Evolutionary conservation across 176 grass and related monocot species (phyloP), one percentile per base, ranked within the genome.

Genomic region (Triticum turgidum): DNA sequence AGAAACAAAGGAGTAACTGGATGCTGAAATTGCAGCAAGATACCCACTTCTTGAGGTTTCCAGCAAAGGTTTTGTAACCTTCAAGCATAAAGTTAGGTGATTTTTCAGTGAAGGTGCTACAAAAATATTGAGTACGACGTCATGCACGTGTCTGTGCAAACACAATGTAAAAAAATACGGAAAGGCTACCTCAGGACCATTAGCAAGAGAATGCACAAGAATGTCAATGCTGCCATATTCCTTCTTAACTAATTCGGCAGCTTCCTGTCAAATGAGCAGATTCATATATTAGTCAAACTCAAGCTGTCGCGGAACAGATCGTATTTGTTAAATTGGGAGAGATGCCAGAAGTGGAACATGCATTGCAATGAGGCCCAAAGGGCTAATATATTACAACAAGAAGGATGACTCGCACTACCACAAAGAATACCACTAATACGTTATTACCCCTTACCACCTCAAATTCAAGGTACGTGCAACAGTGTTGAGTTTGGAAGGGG

Each of bases 191-290:
- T 98, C 97, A 70, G 97, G 97, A 45, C 97, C 97, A 90, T 98
- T 98, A n/a, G 97, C 97, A 87, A 98, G 94, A 77, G 97, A 98
- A 75, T 96, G 92, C 58, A 98, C 93, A 77, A 98, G 92, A 65
- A 98, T 98, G 77, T 98, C 97, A 80, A 98, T 98, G 80, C 86
- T 96, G 25, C 94, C 93, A 92, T 94, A 98, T 90, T 98, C 97
- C 68, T 94, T 95, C 73, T 94, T 96, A 41, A 98, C 97, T 64
- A 76, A 62, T 88, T 98, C 94, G n/a, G 89, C 97, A 70, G 89
- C 92, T 96, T 98, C 97, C 97, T 93, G 65, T 29, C 29, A 82
- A 79, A 82, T 85, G 22, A 62, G 80, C 44, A 77, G 27, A 77
- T 61, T 8, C 27, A 52, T 22, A 71, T 33, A 45, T 79, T 74